Evolutionary conservation across 306 rosid genomes (phyloP), one percentile per base, ranked within the genome.

Genomic region (Urtica urens): DNA sequence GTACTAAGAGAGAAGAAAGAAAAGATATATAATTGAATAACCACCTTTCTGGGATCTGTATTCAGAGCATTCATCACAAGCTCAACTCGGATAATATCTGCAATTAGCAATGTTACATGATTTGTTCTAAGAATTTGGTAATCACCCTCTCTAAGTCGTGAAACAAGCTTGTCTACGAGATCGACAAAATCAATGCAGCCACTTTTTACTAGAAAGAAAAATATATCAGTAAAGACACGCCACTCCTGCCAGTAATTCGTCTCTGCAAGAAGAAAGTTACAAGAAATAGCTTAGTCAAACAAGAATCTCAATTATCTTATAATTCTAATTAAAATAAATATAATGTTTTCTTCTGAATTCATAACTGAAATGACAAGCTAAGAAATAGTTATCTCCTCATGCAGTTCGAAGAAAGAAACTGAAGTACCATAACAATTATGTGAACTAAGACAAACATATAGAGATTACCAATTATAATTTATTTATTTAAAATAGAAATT

Each of bases 211-310:
- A 90, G 86, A 69, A 90, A 85, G 65, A 37, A 79, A 71, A 85
- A 90, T 46, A 85, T 73, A 72, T 90, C 99, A 6, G 99, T 66
- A 77, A 90, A 85, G 73, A 85, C 82, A 54, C 86, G 83, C 99
- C 99, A 90, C 46, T 90, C 95, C 73, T 81, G 95, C 99, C 99
- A 90, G 82, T 95, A 85, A 73, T 85, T 84, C 58, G 85, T 68
- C 69, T 90, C 99, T 90, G 95, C 87, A 85, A 75, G 61, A 63
- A 74, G 67, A 30, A 57, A 47, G 34, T 55, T 48, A 41, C 23
- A 60, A 64, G n/a, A n/a, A n/a, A n/a, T 49, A 72, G 53, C 49
- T 53, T 55, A 49, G 56, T 34, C 53, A 41, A 62, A 21, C n/a
- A n/a, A n/a, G n/a, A n/a, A n/a, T n/a, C n/a, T n/a, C n/a, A n/a